Evolutionary conservation across 2,329 filamentous ascomycete genomes (phyloP), one percentile per base, ranked within the genome.

Genomic region (Hymenoscyphus occultus): DNA sequence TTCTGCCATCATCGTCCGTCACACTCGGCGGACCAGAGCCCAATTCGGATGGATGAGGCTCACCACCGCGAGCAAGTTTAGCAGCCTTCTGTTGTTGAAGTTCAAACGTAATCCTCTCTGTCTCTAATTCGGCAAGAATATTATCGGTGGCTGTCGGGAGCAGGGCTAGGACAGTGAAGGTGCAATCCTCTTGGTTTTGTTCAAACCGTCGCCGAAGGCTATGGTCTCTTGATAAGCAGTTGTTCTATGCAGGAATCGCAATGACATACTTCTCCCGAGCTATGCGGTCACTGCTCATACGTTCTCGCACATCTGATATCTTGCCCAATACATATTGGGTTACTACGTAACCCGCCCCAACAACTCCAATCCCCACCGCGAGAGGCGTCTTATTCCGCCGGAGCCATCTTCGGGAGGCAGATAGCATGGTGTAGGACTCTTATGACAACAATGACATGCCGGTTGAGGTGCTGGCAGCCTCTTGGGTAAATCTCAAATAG

Each of bases 131-230:
- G 71, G 92, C 88, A 73, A 97, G 82, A 72, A 99, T 90, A 76
- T 96, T 94, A 71, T 95, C 88, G 31, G 93, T 93, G 6, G 93
- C 91, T 40, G 94, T 96, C 4, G 95, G 95, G 10, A 99, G 84
- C 63, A 99, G 87, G 39, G 94, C 95, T n/a, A 98, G 88, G 56
- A 98, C 93, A 45, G 95, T 99, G 77, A 96, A 97, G 59, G 94
- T 97, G 80, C 95, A 99, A 79, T 99, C 95, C 76, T 97, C 94
- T 77, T 99, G 95, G 78, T 99, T 99, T 79, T 99, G 95, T 78
- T 98, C 92, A 80, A 99, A 99, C 75, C 95, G 91, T 65, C 95
- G 90, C 61, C 93, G 93, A 67, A 99, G 86, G 78, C 94, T 98
- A 73, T 35, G 40, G 56, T 16, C 31, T 54, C 45, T 56, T 58